A percentile compares a stretch with the other conserved stretches of the same genome.
These are phyloP conservation scores for Melastoma malabathricum DNA, from an alignment of 345 rosid genomes.

Conservation along the genomic window DNA sequence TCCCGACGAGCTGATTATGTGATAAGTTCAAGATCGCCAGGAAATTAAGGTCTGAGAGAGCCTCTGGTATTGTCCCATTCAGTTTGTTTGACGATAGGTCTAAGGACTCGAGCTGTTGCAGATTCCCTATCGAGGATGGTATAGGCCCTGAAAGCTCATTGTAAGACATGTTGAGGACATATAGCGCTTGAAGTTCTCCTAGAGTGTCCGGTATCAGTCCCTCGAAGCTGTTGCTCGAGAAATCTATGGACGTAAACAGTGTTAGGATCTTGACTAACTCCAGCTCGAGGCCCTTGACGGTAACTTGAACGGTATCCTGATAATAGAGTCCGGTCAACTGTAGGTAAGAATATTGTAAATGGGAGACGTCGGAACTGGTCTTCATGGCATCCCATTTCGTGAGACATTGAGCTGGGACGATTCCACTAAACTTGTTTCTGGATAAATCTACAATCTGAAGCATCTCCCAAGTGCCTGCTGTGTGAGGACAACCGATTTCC, in stretches of 20 bases:
- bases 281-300: constrained; percentile 26
- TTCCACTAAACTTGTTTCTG: constrained; percentile 14
- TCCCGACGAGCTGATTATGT: constrained; percentile 13
- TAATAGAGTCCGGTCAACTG: neutral
- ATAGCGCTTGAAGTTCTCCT: constrained; percentile 11
- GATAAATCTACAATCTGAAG: constrained; percentile 41
- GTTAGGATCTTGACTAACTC: constrained; percentile 14
- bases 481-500: constrained; percentile 7
- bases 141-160: constrained; percentile 1
- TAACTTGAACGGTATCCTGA: constrained; percentile 20
- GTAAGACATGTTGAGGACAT: constrained; percentile 11
- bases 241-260: constrained; percentile 1
- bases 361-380: neutral
- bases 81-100: constrained; percentile 21
- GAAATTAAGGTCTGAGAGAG: constrained; percentile 16
- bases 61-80: constrained; percentile 11
- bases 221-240: neutral
- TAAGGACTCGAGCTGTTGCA: constrained; percentile 3
- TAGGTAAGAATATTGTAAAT: neutral
- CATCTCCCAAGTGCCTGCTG: constrained; percentile 6
- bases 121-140: constrained; percentile 2
- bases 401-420: neutral
- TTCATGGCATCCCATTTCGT: constrained; percentile 7
- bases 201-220: constrained; percentile 13
- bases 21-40: constrained; percentile 26